These are phyloP conservation scores for Dothistroma pini DNA, from an alignment of 2,329 filamentous ascomycete genomes.

Conservation along the genomic window DNA sequence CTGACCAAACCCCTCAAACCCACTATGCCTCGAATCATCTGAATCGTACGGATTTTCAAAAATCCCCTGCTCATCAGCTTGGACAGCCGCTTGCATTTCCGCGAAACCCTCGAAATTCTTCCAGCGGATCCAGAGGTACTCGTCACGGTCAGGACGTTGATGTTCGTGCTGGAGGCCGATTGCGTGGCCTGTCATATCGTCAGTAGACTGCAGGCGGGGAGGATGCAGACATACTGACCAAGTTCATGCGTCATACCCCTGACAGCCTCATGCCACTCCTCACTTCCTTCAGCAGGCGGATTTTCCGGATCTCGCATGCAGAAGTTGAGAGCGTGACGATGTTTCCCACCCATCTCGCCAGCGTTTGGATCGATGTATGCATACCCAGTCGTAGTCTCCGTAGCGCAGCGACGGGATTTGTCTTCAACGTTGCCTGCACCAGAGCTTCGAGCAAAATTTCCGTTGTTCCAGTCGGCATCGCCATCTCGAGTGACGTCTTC, in stretches of 20 bases:
- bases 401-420: background rate
- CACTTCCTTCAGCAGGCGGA: background rate
- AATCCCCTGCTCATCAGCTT: constrained; percentile 1
- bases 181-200: constrained; percentile 14
- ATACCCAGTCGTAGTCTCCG: constrained; percentile 2
- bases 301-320: constrained; percentile 1
- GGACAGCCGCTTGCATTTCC: background rate
- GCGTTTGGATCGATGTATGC: background rate
- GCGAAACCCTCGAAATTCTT: constrained; percentile 11
- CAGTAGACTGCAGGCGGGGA: background rate
- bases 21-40: background rate
- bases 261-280: background rate
- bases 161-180: constrained; percentile 21
- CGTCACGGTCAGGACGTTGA: constrained; percentile 18
- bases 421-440: background rate
- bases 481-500: constrained; percentile 20
- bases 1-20: constrained; percentile 2
- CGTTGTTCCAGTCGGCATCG: constrained; percentile 13
- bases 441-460: constrained; percentile 4
- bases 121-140: constrained; percentile 11
- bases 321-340: constrained; percentile 9
- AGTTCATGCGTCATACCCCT: constrained; percentile 18
- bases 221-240: constrained; percentile 5
- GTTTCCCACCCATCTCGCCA: background rate
- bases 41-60: background rate